Evolutionary conservation across 2,329 filamentous ascomycete species (phyloP).

Genomic region (Uncinocarpus reesii): DNA sequence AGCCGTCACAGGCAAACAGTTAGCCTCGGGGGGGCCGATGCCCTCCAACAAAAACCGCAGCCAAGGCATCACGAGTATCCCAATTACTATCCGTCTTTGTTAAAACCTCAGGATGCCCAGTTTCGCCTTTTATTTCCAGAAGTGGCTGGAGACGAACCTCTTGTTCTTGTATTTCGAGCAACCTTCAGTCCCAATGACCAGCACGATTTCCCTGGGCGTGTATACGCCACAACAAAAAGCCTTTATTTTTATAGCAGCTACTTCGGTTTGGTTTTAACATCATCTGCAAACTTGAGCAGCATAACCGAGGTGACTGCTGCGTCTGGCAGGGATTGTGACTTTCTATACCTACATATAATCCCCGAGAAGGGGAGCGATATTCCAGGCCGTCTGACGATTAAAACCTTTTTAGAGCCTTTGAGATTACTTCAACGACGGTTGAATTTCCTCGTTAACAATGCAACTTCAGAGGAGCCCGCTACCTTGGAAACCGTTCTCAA

Average conservation of each 20-base stretch:
- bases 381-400: conserved; percentile 70
- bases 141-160: conserved; percentile 64
- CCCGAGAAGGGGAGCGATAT: conserved; percentile 51
- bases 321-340: conserved; percentile 83
- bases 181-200: conserved; percentile 72
- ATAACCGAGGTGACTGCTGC: conserved; percentile 85
- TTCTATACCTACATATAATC: conserved; percentile 73
- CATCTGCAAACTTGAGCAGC: conserved; percentile 60
- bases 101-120: conserved; percentile 81
- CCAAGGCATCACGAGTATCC: conserved; percentile 49
- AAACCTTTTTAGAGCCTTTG: conserved; percentile 83
- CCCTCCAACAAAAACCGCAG: conserved; percentile 27
- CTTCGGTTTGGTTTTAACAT: conserved; percentile 78
- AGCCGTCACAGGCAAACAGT: conserved; percentile 46
- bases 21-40: conserved; percentile 39
- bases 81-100: conserved; percentile 65
- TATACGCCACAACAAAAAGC: conserved; percentile 77
- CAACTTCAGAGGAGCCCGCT: conserved; percentile 60
- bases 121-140: conserved; percentile 85
- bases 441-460: conserved; percentile 74
- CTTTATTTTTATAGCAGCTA: conserved; percentile 97
- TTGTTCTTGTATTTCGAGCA: conserved; percentile 85
- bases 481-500: conserved; percentile 60
- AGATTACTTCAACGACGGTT: conserved; percentile 70
- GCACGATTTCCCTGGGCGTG: conserved; percentile 69